Evolutionary conservation across 2,329 filamentous ascomycete species (phyloP), one percentile per base, ranked within the genome.

Genomic region (Beauveria scarabaeidicola): DNA sequence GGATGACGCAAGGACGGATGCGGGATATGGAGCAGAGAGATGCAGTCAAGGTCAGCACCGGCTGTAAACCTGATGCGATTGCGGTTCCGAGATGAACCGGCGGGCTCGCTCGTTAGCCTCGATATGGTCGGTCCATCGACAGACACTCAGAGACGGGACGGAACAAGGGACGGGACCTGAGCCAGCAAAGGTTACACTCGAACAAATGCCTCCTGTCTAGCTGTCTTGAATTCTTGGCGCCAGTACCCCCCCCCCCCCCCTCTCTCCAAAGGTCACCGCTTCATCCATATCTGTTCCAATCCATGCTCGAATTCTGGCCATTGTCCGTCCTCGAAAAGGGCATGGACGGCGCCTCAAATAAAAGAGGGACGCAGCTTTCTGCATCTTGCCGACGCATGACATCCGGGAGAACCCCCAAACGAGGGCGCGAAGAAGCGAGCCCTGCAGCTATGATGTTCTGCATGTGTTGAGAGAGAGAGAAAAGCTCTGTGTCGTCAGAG

Each of bases 381-480:
- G 46, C 23, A 27, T 29, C 46, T 17, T 48, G 9, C 23, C 21
- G 13, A 27, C 46, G 46, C 46, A 48, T n/a, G 46, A 27, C 46
- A 48, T 48, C n/a, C 40, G 40, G 40, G 40, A 41, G 32, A 36
- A 15, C 11, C 11, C 17, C 17, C 40, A 41, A 9, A 52, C 9
- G 19, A 27, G n/a, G 25, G 40, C 43, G 38, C 38, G 50, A 19
- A n/a, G 44, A 44, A 23, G 17, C n/a, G 53, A 44, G 41, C 21
- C 25, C 43, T 48, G 52, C 11, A 8, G 29, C n/a, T 19, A n/a
- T n/a, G 44, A 56, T 56, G 53, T 48, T 56, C n/a, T 56, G 53
- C 53, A 56, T 56, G 44, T 36, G 29, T 19, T 32, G 23, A 32
- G 8, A 1, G 32, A 51, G 48, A 27, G 29, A 7, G 10, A 17